Evolutionary conservation across 164 flowering plant genomes (phyloP), one percentile per base, ranked within the genome.

Genomic region (Aristolochia californica): DNA sequence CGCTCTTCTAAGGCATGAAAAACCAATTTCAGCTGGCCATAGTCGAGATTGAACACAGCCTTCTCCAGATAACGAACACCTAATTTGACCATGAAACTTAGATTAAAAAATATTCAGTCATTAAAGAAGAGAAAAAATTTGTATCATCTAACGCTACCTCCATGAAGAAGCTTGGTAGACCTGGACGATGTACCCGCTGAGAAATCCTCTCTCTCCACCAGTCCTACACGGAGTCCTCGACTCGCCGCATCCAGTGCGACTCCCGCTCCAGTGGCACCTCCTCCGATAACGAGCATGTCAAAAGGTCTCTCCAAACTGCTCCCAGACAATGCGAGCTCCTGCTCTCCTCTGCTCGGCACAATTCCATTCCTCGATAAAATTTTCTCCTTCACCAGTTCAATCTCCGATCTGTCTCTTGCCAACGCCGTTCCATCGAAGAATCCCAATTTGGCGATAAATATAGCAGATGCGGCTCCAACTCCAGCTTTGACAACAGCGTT

Each of bases 1-100:
- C 99, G 96, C 77, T 94, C 99, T 80, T 83, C 91, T 13, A 90
- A 93, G 11, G 99, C 99, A 78, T 94, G 96, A 67, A 90, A 90
- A 47, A 94, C 99, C 55, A 90, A 78, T 77, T 85, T 94, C 73
- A 94, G 76, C 66, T 94, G 99, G 43, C 96, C 96, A 70, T 94
- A 94, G 68, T 90, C 97, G 55, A 94, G 70, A 71, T 83, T 94
- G 69, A 94, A 90, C 44, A 94, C 85, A 58, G 96, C 99, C 73
- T 90, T 94, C 79, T 94, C 99, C 81, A 94, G 76, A 71, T 94
- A 94, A 14, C 97, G 95, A 57, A 94, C 99, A 43, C 99, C 99
- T 90, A 68, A 65, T 52, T 61, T 61, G 24, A 65, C 64, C 34
- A 64, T 64, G 22, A 23, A 47, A 43, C 13, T 43, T 22, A 50